Evolutionary conservation across 768 basidiomycete genomes (phyloP), one percentile per base, ranked within the genome.

Genomic region (Serendipita sp.): DNA sequence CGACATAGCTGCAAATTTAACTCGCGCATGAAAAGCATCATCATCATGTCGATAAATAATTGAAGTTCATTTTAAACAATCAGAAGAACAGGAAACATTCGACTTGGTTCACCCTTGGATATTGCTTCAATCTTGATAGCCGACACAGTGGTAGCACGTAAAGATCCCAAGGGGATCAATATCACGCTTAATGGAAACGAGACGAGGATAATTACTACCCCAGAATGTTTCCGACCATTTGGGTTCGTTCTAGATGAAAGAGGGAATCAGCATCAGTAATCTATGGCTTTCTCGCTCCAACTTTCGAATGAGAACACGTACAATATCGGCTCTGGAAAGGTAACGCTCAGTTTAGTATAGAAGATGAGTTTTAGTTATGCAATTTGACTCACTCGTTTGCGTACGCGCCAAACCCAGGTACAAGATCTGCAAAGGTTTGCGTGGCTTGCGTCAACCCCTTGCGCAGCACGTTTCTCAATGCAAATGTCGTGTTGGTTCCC

Each of bases 121-220:
- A 1, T 41, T 41, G 5, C 1, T 41, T 41, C 13, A 13, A 13
- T 51, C 48, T n/a, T 37, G 28, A 60, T 60, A 32, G n/a, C 64
- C 64, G 13, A 64, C 64, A 44, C 64, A 64, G 18, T 46, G 45
- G 30, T 30, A 44, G 46, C 64, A 64, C 2, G 48, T 47, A 16
- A 64, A 35, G 28, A 64, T 32, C 11, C 64, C 64, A 1, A 13
- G 44, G 4, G 64, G 64, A 47, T 64, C 64, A 28, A 16, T 30
- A 5, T 13, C 4, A 2, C 13, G 11, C 5, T 64, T 64, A 1
- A 64, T 47, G 11, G n/a, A 32, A 13, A 30, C 1, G 15, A 64
- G 46, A 16, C 64, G 64, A 28, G 64, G 45, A 32, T 64, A 64
- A 34, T 64, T 64, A 3, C 32, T 2, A 11, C 64, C 64, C 44